These are phyloP conservation scores for Sugiyamaella sp. DNA, from an alignment of 1,139 yeast species.

Conservation along the genomic window DNA sequence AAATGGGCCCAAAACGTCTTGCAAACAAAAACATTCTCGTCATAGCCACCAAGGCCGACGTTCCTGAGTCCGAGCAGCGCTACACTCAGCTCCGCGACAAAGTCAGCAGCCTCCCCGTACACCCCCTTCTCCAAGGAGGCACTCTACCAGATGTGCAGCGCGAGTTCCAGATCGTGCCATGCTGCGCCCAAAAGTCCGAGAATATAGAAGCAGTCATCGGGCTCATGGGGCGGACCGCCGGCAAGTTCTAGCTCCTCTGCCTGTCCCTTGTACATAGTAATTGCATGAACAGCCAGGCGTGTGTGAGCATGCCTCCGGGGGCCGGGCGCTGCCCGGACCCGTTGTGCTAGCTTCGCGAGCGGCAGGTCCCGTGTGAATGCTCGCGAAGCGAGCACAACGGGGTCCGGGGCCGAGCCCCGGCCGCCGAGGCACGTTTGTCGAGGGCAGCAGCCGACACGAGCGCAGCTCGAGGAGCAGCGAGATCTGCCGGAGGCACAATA, in stretches of 20 bases:
- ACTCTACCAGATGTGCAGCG: conserved; percentile 29
- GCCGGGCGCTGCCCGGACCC: conserved; percentile 4
- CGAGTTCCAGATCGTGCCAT: conserved; percentile 76
- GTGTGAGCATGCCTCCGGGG: conserved; percentile 5
- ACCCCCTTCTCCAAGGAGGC: conserved; percentile 10
- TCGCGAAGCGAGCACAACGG: neutral
- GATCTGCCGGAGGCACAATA: too few relatives aligned
- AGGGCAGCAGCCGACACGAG: too few relatives aligned
- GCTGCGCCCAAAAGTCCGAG: conserved; percentile 75
- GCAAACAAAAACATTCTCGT: conserved; percentile 64
- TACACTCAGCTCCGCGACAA: conserved; percentile 38
- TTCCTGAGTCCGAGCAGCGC: conserved; percentile 52
- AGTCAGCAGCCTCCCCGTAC: conserved; percentile 7
- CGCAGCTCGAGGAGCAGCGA: too few relatives aligned
- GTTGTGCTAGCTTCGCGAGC: neutral
- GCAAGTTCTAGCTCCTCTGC: conserved; percentile 30
- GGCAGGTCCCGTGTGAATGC: neutral
- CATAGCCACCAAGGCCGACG: conserved; percentile 91
- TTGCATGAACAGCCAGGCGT: too few relatives aligned
- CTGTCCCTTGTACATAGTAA: neutral
- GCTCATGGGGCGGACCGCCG: conserved; percentile 71
- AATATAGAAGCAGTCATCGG: conserved; percentile 70
- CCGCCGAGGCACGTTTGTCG: too few relatives aligned
- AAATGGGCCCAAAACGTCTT: conserved; percentile 68
- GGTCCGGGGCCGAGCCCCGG: neutral